These are phyloP conservation scores for Fusarium chaquense DNA, from an alignment of 2,329 filamentous ascomycete species.

Conservation along the genomic window DNA sequence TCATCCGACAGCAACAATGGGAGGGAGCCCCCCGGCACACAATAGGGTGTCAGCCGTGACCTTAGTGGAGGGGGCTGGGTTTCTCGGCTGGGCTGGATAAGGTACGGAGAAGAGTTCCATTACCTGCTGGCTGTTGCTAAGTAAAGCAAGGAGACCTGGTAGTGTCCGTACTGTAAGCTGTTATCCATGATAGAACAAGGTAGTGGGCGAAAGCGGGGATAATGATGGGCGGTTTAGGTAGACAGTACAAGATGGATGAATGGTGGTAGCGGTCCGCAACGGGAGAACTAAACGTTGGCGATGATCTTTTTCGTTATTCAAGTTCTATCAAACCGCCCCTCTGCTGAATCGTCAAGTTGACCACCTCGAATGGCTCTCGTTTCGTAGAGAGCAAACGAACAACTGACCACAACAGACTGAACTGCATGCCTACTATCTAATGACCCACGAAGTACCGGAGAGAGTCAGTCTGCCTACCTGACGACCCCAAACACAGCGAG, in stretches of 20 bases:
- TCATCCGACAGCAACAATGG: constrained; percentile 48
- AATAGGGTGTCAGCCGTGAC: constrained; percentile 48
- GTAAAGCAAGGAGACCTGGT: constrained; percentile 6
- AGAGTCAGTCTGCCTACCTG: constrained; percentile 36
- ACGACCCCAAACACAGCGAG: constrained; percentile 33
- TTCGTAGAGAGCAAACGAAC: constrained; percentile 1
- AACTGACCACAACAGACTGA: constrained; percentile 14
- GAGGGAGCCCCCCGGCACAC: constrained; percentile 44
- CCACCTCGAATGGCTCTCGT: neutral
- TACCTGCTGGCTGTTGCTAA: neutral
- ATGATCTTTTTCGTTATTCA: constrained; percentile 26
- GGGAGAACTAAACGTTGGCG: constrained; percentile 36
- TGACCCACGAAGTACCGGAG: constrained; percentile 23
- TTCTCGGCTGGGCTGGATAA: constrained; percentile 18
- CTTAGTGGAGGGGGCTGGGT: constrained; percentile 46
- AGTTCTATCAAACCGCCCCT: constrained; percentile 3
- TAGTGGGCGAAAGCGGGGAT: constrained; percentile 43
- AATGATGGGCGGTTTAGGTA: neutral
- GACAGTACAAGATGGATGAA: constrained; percentile 17
- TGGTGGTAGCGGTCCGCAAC: constrained; percentile 46
- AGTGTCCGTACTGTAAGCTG: constrained; percentile 6
- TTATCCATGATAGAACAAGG: neutral
- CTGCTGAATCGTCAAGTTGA: constrained; percentile 2
- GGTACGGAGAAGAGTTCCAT: constrained; percentile 1
- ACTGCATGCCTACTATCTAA: constrained; percentile 20